These are phyloP conservation scores for Colletotrichum tamarilloi DNA, from an alignment of 2,329 filamentous ascomycete species.

Conservation along the genomic window DNA sequence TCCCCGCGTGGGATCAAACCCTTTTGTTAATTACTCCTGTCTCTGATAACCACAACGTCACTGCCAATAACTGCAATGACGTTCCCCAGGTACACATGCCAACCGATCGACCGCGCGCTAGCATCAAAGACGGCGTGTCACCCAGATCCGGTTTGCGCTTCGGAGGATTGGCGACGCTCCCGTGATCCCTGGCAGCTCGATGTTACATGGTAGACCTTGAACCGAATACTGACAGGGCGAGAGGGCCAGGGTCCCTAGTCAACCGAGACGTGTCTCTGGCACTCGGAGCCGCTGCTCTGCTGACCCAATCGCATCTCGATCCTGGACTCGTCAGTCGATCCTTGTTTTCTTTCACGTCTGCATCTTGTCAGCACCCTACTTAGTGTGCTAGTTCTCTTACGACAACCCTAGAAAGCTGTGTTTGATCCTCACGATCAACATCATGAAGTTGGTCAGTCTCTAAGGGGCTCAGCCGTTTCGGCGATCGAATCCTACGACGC, in stretches of 20 bases:
- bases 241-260: neutral
- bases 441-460: neutral
- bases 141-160: neutral
- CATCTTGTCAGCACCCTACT: neutral
- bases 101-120: neutral
- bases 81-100: neutral
- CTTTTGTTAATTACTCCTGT: neutral
- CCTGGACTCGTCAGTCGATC: neutral
- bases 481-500: neutral
- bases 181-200: neutral
- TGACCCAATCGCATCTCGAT: conserved; percentile 28
- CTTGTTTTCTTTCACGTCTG: neutral
- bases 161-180: neutral
- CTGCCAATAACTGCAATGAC: neutral
- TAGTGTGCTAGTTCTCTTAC: too few species aligned
- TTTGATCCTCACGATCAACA: neutral
- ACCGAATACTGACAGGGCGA: conserved; percentile 6
- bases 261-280: neutral
- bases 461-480: neutral
- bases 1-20: conserved; percentile 4
- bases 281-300: neutral
- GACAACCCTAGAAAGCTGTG: neutral
- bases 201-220: neutral
- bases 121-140: neutral
- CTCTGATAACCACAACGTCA: neutral